Percentiles rank a stretch among this genome's conserved stretches.
Evolutionary conservation across 2,329 filamentous ascomycete genomes (phyloP).

Genomic region (Curvularia sp.): DNA sequence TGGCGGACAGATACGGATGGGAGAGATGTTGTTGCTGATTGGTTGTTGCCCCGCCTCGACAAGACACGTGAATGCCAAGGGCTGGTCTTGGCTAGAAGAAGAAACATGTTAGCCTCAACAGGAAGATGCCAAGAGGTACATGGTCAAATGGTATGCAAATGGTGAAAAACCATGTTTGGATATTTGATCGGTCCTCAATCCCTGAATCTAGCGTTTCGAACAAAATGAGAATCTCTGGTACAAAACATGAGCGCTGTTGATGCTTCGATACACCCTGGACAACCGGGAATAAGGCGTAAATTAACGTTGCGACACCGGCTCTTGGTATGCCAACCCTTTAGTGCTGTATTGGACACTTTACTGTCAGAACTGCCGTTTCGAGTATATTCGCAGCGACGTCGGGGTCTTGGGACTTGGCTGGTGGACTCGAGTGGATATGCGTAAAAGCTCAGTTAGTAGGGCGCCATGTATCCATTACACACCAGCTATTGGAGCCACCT

Average conservation of each 20-base stretch:
- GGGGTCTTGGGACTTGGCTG: conserved; percentile 22
- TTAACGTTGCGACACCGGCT: conserved; percentile 32
- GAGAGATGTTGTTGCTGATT: background rate
- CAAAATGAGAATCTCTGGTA: background rate
- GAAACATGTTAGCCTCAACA: conserved; percentile 29
- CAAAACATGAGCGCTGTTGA: background rate
- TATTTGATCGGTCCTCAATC: background rate
- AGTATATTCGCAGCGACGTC: conserved; percentile 30
- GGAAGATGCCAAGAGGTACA: conserved; percentile 30
- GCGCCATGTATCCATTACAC: background rate
- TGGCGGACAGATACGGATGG: background rate
- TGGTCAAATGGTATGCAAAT: conserved; percentile 16
- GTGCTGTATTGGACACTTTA: conserved; percentile 40
- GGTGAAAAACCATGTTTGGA: conserved; percentile 6
- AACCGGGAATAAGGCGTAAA: conserved; percentile 21
- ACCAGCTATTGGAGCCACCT: background rate
- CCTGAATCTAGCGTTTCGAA: background rate
- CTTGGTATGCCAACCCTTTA: conserved; percentile 49
- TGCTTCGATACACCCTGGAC: background rate
- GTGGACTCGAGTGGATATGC: background rate
- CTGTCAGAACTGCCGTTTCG: conserved; percentile 34
- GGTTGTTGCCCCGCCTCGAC: conserved; percentile 11
- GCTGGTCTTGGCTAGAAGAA: conserved; percentile 22
- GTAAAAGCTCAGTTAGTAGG: background rate
- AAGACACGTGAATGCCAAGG: conserved; percentile 26